phyloP scores from a whole-genome alignment of 352 stramenopile genomes.

The Phytopythium litorale region DNA sequence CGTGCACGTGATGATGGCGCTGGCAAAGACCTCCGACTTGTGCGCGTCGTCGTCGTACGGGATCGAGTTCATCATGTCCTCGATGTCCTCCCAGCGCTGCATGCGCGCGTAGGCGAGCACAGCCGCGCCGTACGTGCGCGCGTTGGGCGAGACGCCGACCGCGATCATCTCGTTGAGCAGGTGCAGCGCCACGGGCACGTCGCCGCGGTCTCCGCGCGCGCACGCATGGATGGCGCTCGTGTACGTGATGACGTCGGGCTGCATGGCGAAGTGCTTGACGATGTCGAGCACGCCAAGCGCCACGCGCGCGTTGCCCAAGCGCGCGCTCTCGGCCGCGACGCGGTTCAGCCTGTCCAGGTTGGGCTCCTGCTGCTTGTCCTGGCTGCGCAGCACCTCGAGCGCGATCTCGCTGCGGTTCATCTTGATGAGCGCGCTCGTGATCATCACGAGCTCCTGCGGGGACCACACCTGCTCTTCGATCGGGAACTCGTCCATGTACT shows the following conservation, averaged over 20 bases:
- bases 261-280: slow-evolving; percentile 56
- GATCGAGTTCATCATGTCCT: slow-evolving; percentile 56
- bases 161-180: slow-evolving; percentile 79
- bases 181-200: slow-evolving; percentile 51
- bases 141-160: slow-evolving; percentile 50
- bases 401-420: slow-evolving; percentile 60
- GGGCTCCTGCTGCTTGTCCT: slow-evolving; percentile 40
- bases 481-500: slow-evolving; percentile 69
- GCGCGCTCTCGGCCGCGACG: slow-evolving; percentile 59
- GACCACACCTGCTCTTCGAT: slow-evolving; percentile 60
- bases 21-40: slow-evolving; percentile 65
- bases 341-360: slow-evolving; percentile 57
- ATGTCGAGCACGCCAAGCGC: slow-evolving; percentile 73
- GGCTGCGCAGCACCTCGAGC: slow-evolving; percentile 55
- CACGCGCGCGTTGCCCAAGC: slow-evolving; percentile 59
- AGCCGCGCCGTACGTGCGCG: slow-evolving; percentile 68
- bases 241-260: slow-evolving; percentile 70
- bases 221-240: slow-evolving; percentile 81
- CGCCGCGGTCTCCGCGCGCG: slow-evolving; percentile 41
- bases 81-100: slow-evolving; percentile 65
- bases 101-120: slow-evolving; percentile 69
- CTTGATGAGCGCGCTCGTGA: slow-evolving; percentile 67
- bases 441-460: slow-evolving; percentile 73
- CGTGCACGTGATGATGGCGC: slow-evolving; percentile 73
- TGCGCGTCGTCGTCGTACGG: slow-evolving; percentile 46